Base-by-base conservation (phyloP, 257 asterid genomes). In the Solanum etuberosum region DNA sequence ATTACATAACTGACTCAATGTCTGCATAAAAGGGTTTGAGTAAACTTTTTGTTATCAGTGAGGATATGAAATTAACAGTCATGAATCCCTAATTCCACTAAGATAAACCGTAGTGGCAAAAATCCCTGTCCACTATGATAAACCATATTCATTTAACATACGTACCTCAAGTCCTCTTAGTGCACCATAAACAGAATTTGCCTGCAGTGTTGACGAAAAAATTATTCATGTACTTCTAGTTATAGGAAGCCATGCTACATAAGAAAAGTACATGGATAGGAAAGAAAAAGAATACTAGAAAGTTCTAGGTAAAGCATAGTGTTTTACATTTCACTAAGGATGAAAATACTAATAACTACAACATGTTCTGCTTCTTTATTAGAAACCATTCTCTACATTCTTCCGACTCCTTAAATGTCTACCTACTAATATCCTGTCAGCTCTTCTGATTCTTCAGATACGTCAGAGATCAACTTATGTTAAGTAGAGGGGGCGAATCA, bases 91-190 rank as follows among this genome's bases (percentile, higher is more conserved):
- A 43, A 43, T 43, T 5, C 63, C 84, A 43, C 27, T 7, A 77
- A 12, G 83, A 40, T 9, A 43, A 78, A 43, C 34, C 57, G 11
- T 8, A 72, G 81, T 20, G 46, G 46, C 81, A 72, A 18, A 72
- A 5, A 72, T 9, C 29, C 46, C 16, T 20, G 81, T 72, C 15
- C 78, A 71, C 83, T 1, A 40, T 40, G 83, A 42, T n/a, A n/a
- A 76, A 38, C 57, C 78, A 65, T 70, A 31, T 37, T 71, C 27
- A 20, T 72, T 46, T 54, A 54, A 18, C 34, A 43, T 80, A 48
- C 88, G 85, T 92, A 96, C 99, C 99, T 96, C 99, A 83, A 96
- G 92, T 35, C 97, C 99, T 83, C 94, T 96, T 83, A 96, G 87
- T 48, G 96, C 98, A 35, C 99, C 99, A 88, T 92, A 96, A 73